A percentile compares a stretch with the other conserved stretches of the same genome.
Conservation (phyloP, 495 filamentous ascomycete genomes). For the Amorphotheca resinae region DNA sequence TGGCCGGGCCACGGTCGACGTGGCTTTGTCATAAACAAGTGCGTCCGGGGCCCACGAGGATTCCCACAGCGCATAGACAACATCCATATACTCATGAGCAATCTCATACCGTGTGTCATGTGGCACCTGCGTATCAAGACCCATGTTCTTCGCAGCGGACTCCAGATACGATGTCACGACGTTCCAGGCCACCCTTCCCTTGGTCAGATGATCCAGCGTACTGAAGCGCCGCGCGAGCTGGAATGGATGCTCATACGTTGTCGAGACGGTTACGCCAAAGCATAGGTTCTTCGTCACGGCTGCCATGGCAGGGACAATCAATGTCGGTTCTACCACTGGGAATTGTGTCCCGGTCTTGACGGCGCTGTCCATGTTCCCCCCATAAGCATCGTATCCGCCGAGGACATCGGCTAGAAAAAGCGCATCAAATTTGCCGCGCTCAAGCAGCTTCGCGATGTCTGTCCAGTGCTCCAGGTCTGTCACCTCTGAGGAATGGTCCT, state of each 20-base stretch:
- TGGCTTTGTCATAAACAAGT: conserved; percentile 41
- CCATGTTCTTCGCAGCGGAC: conserved; percentile 10
- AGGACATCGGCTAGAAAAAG: conserved; percentile 47
- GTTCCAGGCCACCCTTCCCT: conserved; percentile 22
- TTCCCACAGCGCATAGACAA: conserved; percentile 59
- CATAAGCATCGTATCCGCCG: conserved; percentile 31
- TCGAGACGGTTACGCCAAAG: no score
- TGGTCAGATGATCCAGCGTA: background rate
- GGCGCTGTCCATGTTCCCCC: conserved; percentile 38
- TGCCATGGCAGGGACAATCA: conserved; percentile 19
- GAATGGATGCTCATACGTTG: background rate
- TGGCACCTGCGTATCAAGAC: conserved; percentile 19
- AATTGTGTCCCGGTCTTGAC: conserved; percentile 43
- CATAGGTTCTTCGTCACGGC: background rate
- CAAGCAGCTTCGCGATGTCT: conserved; percentile 41
- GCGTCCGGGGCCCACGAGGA: conserved; percentile 59
- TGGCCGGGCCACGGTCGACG: conserved; percentile 47
- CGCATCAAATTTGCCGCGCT: conserved; percentile 44
- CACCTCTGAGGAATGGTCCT: conserved; percentile 39
- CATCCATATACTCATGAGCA: conserved; percentile 55
- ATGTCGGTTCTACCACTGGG: conserved; percentile 36
- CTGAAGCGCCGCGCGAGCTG: background rate
- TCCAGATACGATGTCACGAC: conserved; percentile 17
- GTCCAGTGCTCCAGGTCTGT: conserved; percentile 47
- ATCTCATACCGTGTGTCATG: conserved; percentile 57